Evolutionary conservation across 164 flowering plant species (phyloP).

Genomic region (Vitis labrusca): DNA sequence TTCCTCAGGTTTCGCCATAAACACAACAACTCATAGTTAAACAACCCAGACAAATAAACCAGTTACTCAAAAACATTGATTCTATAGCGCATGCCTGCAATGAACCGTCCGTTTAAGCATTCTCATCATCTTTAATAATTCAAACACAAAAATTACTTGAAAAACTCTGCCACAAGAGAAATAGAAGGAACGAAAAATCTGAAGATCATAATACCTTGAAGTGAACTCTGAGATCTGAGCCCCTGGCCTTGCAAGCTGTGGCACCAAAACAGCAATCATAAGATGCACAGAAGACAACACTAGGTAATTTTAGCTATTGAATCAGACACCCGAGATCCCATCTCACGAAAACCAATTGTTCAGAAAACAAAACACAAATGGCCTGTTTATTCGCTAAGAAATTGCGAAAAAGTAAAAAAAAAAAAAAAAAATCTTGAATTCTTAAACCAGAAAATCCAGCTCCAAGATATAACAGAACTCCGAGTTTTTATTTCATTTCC

Average conservation of each 20-base stretch:
- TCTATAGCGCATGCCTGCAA: background rate
- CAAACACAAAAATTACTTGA: background rate
- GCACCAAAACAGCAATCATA: background rate
- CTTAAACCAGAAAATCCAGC: background rate
- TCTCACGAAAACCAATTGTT: too few relatives aligned
- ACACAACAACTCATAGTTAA: too few relatives aligned
- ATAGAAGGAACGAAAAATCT: background rate
- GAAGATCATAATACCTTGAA: slow-evolving; percentile 55
- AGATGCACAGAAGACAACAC: background rate
- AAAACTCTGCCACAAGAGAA: background rate
- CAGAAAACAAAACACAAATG: too few relatives aligned
- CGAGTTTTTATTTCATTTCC: too few relatives aligned
- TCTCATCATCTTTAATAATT: too few relatives aligned
- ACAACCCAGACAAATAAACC: background rate
- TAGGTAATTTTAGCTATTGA: too few relatives aligned
- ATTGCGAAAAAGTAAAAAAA: background rate
- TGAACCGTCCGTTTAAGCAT: too few relatives aligned
- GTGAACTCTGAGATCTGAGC: slow-evolving; percentile 76
- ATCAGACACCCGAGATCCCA: too few relatives aligned
- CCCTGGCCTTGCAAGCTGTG: slow-evolving; percentile 75
- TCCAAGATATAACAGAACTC: background rate
- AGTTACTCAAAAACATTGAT: background rate
- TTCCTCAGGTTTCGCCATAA: too few relatives aligned
- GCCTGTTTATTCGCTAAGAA: too few relatives aligned
- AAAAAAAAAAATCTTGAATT: background rate